Conservation (phyloP, 139 green algal species). For the Eudorina sp. region DNA sequence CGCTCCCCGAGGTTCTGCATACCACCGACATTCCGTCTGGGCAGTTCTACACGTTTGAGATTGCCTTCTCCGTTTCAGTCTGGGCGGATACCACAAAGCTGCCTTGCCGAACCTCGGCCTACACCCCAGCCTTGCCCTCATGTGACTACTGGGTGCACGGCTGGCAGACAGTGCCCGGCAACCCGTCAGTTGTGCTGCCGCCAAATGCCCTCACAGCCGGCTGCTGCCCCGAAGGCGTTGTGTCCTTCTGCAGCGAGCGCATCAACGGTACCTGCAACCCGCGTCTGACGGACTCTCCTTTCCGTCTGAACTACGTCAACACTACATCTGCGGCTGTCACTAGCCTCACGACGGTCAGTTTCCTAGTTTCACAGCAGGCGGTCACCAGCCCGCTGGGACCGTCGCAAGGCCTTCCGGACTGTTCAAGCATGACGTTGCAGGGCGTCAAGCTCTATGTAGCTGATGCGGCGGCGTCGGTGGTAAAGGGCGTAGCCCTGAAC, state of each 20-base stretch:
- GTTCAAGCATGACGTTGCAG: neutral
- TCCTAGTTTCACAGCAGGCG: neutral
- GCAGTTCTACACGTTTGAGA: slow-evolving; percentile 48
- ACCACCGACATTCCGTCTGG: slow-evolving; percentile 15
- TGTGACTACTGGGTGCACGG: slow-evolving; percentile 62
- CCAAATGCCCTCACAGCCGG: slow-evolving; percentile 1
- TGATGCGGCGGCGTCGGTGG: neutral
- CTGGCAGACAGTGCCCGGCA: slow-evolving; percentile 52
- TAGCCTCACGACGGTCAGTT: slow-evolving; percentile 2
- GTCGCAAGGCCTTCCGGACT: slow-evolving; percentile 29
- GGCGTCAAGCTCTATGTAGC: slow-evolving; percentile 40
- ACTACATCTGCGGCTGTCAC: neutral
- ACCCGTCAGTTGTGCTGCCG: neutral
- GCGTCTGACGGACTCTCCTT: slow-evolving; percentile 30
- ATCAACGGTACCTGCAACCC: slow-evolving; percentile 43
- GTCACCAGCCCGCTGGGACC: slow-evolving; percentile 9
- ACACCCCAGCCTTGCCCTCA: slow-evolving; percentile 32
- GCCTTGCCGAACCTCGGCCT: slow-evolving; percentile 44
- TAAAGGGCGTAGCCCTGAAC: neutral
- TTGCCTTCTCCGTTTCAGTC: slow-evolving; percentile 15
- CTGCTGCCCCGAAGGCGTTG: slow-evolving; percentile 50
- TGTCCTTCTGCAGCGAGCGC: slow-evolving; percentile 39
- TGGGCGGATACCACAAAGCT: slow-evolving; percentile 49
- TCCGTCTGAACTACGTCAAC: slow-evolving; percentile 42
- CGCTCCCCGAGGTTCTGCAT: slow-evolving; percentile 9